phyloP scores from a whole-genome alignment of 2,329 filamentous ascomycete species.

The Colletotrichum noveboracense region DNA sequence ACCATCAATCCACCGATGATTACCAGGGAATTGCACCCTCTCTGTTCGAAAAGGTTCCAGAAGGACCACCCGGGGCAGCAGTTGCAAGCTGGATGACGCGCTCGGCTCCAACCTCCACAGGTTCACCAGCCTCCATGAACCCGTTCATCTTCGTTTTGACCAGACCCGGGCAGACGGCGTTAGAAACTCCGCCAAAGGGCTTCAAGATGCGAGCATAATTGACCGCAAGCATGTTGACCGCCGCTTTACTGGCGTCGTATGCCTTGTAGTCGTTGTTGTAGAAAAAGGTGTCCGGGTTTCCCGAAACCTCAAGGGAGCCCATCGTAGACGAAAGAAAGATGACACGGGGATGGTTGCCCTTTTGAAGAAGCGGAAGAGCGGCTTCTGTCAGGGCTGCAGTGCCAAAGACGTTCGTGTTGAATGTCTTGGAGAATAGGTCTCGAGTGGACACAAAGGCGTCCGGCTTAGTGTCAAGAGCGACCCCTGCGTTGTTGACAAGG shows the following conservation, averaged over 20 bases:
- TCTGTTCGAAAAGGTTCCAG: conserved; percentile 29
- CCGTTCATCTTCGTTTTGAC: conserved; percentile 34
- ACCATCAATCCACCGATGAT: not conserved
- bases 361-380: conserved; percentile 32
- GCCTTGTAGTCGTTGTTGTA: conserved; percentile 34
- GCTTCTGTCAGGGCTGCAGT: conserved; percentile 31
- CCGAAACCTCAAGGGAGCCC: conserved; percentile 34
- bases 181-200: conserved; percentile 35
- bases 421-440: conserved; percentile 39
- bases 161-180: conserved; percentile 41
- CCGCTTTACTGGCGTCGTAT: conserved; percentile 47
- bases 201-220: conserved; percentile 36
- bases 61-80: conserved; percentile 31
- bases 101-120: conserved; percentile 31
- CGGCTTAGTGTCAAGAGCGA: conserved; percentile 29
- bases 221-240: conserved; percentile 43
- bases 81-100: conserved; percentile 35
- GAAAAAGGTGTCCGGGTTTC: conserved; percentile 29
- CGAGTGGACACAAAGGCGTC: conserved; percentile 24
- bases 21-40: conserved; percentile 27
- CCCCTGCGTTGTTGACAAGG: conserved; percentile 40
- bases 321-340: conserved; percentile 43
- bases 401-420: conserved; percentile 43
- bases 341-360: conserved; percentile 30
- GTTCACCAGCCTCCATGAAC: conserved; percentile 14